Conservation (phyloP, 805 yeast genomes). For the Myxozyma kluyveri region DNA sequence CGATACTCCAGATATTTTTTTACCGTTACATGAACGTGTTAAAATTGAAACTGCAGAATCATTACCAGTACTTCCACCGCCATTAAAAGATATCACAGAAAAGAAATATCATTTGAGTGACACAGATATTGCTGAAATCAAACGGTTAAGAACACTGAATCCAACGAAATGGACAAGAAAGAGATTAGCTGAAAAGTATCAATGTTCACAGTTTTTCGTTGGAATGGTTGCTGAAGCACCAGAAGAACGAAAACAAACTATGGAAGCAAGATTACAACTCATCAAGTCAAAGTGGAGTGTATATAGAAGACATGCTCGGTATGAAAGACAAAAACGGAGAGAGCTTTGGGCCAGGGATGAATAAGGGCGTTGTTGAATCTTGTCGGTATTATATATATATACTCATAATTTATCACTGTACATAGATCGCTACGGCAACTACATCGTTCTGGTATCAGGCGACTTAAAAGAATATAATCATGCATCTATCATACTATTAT, state of each 20-base stretch:
- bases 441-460: background rate
- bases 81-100: conserved; percentile 38
- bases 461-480: background rate
- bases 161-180: conserved; percentile 65
- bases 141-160: conserved; percentile 51
- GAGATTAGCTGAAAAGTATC: conserved; percentile 58
- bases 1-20: conserved; percentile 67
- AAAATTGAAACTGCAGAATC: conserved; percentile 27
- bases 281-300: conserved; percentile 53
- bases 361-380: conserved; percentile 28
- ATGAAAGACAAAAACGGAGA: conserved; percentile 58
- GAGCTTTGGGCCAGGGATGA: conserved; percentile 63
- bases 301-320: conserved; percentile 49
- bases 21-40: conserved; percentile 56
- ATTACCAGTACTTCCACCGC: conserved; percentile 38
- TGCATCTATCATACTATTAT: background rate
- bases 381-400: background rate
- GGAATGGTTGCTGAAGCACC: conserved; percentile 51
- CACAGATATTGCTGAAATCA: conserved; percentile 57
- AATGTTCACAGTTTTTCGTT: conserved; percentile 52
- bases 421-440: background rate
- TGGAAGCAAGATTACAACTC: conserved; percentile 47
- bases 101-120: conserved; percentile 57
- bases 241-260: conserved; percentile 43
- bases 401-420: background rate